A percentile compares a stretch with the other conserved stretches of the same genome.
phyloP scores from a whole-genome alignment of 1,284 basidiomycete species.

The Ceratobasidium sp. region DNA sequence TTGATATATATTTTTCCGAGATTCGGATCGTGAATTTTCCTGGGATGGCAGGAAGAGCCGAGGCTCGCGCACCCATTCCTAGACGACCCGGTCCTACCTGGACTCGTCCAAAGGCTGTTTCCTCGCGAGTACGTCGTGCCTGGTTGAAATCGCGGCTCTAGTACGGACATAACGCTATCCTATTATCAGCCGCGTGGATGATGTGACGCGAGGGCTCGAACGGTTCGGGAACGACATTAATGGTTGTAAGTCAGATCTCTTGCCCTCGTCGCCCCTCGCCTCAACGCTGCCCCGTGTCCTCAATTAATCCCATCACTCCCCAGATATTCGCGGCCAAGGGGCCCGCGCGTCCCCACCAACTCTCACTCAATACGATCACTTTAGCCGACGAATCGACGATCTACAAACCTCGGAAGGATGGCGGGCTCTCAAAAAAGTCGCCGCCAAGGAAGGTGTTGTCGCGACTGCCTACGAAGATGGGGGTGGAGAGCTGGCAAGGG shows the following conservation, averaged over 20 bases:
- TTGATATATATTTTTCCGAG: slow-evolving; percentile 20
- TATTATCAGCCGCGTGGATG: slow-evolving; percentile 55
- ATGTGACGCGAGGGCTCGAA: slow-evolving; percentile 65
- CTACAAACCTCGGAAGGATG: slow-evolving; percentile 76
- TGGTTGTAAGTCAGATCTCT: slow-evolving; percentile 58
- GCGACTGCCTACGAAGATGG: slow-evolving; percentile 65
- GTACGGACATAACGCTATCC: neutral
- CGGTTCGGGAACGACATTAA: slow-evolving; percentile 66
- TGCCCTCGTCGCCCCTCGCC: neutral
- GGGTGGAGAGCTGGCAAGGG: slow-evolving; percentile 66
- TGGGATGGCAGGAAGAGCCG: slow-evolving; percentile 49
- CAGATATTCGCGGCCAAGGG: slow-evolving; percentile 19
- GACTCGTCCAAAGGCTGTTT: slow-evolving; percentile 65
- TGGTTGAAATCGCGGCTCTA: neutral
- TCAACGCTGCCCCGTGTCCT: neutral
- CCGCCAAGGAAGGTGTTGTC: slow-evolving; percentile 74
- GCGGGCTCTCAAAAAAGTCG: slow-evolving; percentile 73
- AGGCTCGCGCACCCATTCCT: slow-evolving; percentile 69
- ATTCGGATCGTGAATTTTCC: neutral
- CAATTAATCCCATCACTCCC: neutral
- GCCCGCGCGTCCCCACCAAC: slow-evolving; percentile 54
- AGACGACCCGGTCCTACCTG: slow-evolving; percentile 67
- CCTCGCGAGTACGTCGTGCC: slow-evolving; percentile 57
- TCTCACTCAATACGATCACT: slow-evolving; percentile 74
- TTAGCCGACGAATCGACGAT: slow-evolving; percentile 71